These are phyloP conservation scores for Aspergillus carlsbadensis DNA, from an alignment of 495 filamentous ascomycete species.

Conservation along the genomic window DNA sequence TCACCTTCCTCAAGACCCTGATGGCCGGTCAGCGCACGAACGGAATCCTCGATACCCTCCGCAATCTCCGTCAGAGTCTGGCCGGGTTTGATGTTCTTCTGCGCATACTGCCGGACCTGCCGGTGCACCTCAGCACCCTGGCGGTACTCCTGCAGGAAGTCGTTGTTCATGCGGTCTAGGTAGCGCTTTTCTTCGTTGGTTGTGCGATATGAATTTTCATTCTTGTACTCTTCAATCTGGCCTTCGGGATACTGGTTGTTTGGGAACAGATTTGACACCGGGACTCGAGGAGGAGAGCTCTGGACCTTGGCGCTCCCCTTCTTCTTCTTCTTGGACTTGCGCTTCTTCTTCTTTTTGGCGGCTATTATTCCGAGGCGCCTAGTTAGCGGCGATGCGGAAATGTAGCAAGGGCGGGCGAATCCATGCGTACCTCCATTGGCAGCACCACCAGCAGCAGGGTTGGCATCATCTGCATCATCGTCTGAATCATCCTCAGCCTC, in stretches of 20 bases:
- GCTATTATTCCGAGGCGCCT: constrained; percentile 27
- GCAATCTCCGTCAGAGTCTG: constrained; percentile 78
- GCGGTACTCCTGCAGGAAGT: constrained; percentile 84
- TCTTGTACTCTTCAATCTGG: constrained; percentile 72
- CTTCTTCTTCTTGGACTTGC: constrained; percentile 73
- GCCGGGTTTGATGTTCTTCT: constrained; percentile 79
- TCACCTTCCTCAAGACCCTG: constrained; percentile 78
- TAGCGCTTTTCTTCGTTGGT: constrained; percentile 88
- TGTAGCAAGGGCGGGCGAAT: constrained; percentile 1
- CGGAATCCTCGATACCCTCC: constrained; percentile 80
- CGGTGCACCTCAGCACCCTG: constrained; percentile 85
- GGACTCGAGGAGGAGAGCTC: constrained; percentile 73
- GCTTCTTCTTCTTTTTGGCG: constrained; percentile 82
- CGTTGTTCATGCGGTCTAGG: constrained; percentile 76
- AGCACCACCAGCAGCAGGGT: constrained; percentile 37
- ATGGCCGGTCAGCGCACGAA: constrained; percentile 76
- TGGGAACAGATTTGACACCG: constrained; percentile 73
- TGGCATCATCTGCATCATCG: constrained; percentile 57
- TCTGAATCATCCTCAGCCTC: constrained; percentile 68
- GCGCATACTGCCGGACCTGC: constrained; percentile 81
- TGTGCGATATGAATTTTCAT: constrained; percentile 79
- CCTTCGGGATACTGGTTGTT: constrained; percentile 73
- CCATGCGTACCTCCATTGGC: constrained; percentile 42
- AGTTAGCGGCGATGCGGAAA: constrained; percentile 8
- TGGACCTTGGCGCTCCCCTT: constrained; percentile 65